A percentile compares a stretch with the other conserved stretches of the same genome.
phyloP scores from a whole-genome alignment of 2,329 filamentous ascomycete genomes.

The Ploettnerulaceae sp. region DNA sequence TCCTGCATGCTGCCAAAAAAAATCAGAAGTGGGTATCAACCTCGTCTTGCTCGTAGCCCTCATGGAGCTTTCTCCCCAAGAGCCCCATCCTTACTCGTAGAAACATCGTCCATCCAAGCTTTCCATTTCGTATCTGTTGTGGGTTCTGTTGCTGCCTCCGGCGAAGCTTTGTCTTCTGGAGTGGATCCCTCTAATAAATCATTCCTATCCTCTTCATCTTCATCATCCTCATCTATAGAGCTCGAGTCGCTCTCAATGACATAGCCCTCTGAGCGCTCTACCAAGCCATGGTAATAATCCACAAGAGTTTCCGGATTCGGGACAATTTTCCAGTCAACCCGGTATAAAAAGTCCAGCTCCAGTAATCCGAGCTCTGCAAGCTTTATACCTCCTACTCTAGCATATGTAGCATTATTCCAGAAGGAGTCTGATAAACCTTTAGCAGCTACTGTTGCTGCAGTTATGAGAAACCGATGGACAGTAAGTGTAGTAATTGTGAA shows the following conservation, averaged over 20 bases:
- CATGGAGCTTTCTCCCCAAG: conserved; percentile 8
- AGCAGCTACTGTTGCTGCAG: conserved; percentile 88
- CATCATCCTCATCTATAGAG: conserved; percentile 31
- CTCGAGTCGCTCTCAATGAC: conserved; percentile 39
- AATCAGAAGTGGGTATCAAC: conserved; percentile 21
- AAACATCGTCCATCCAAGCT: conserved; percentile 31
- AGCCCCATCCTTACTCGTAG: conserved; percentile 16
- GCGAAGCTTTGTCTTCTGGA: conserved; percentile 7
- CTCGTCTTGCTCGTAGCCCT: conserved; percentile 11
- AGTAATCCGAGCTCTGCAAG: conserved; percentile 84
- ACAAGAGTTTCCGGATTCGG: conserved; percentile 90
- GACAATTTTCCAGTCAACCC: conserved; percentile 95
- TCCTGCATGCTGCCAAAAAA: conserved; percentile 17
- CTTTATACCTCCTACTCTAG: conserved; percentile 86
- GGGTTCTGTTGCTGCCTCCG: conserved; percentile 6
- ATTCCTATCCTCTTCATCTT: conserved; percentile 33
- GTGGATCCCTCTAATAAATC: conserved; percentile 30
- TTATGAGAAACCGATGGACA: conserved; percentile 95
- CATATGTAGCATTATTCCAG: conserved; percentile 97
- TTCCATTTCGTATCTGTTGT: conserved; percentile 29
- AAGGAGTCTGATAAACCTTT: conserved; percentile 96
- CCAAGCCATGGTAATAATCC: conserved; percentile 86
- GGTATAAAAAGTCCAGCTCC: conserved; percentile 87
- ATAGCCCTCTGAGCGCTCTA: conserved; percentile 60
- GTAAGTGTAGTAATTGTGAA: conserved; percentile 97